A percentile compares a stretch with the other conserved stretches of the same genome.
These are phyloP conservation scores for Xylogone sp. DNA, from an alignment of 2,329 filamentous ascomycete genomes.

Conservation along the genomic window DNA sequence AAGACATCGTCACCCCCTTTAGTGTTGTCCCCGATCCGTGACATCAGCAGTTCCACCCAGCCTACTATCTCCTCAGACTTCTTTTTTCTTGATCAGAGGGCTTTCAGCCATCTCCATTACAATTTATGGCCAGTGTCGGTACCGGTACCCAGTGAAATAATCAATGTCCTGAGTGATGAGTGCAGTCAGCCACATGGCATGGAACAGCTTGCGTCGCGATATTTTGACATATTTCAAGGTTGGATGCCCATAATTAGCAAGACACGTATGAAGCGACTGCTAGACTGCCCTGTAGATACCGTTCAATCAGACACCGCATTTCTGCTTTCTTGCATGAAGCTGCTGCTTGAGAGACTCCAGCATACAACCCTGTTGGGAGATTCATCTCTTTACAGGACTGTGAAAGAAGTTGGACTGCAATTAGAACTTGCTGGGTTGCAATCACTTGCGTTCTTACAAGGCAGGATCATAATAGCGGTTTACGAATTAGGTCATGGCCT, in stretches of 20 bases:
- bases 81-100: neutral
- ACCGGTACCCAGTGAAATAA: neutral
- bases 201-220: constrained; percentile 35
- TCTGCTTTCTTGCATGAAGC: neutral
- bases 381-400: neutral
- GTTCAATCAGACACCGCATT: neutral
- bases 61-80: neutral
- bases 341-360: neutral
- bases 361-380: neutral
- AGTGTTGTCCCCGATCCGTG: neutral
- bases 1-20: neutral
- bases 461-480: neutral
- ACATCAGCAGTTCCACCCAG: neutral
- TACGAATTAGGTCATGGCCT: neutral
- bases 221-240: neutral
- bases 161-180: neutral
- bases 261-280: neutral
- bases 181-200: neutral
- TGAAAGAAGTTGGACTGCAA: neutral
- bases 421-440: neutral
- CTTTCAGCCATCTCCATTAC: neutral
- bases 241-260: neutral
- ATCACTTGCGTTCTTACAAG: neutral
- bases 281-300: neutral
- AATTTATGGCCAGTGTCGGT: neutral